Conservation (phyloP, 768 basidiomycete genomes). For the Phaffia tasmanica region DNA sequence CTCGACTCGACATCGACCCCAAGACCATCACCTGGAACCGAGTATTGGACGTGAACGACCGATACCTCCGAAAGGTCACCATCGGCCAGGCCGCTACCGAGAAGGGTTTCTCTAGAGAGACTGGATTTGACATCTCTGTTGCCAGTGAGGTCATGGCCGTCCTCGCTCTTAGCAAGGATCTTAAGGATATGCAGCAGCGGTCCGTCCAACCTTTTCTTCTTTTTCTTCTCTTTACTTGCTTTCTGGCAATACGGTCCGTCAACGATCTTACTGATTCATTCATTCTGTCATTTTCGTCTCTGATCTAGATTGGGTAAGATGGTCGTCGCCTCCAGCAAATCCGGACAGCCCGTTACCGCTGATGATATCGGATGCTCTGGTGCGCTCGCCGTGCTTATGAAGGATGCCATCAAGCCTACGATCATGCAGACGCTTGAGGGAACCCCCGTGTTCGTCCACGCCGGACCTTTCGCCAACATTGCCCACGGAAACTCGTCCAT, state of each 20-base stretch:
- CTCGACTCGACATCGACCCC: constrained; percentile 80
- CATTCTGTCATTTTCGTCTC: too few relatives aligned
- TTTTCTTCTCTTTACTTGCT: background rate
- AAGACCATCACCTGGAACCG: constrained; percentile 93
- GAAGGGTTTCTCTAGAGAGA: constrained; percentile 71
- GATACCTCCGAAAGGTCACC: constrained; percentile 87
- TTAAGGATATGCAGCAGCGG: constrained; percentile 81
- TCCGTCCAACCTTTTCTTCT: constrained; percentile 4
- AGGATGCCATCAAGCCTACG: constrained; percentile 98
- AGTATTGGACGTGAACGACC: constrained; percentile 90
- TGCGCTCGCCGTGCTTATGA: constrained; percentile 91
- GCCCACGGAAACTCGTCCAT: constrained; percentile 96
- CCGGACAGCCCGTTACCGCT: constrained; percentile 82
- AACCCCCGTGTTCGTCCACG: constrained; percentile 97
- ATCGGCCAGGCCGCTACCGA: constrained; percentile 85
- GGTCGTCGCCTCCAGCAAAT: constrained; percentile 90
- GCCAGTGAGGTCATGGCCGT: constrained; percentile 99
- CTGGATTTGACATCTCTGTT: constrained; percentile 94
- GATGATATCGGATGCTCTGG: constrained; percentile 94
- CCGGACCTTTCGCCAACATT: constrained; percentile 98
- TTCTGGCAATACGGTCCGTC: constrained; percentile 8
- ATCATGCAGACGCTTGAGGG: constrained; percentile 98
- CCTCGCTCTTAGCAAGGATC: constrained; percentile 72
- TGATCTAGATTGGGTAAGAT: constrained; percentile 61
- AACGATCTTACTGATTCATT: background rate